These are phyloP conservation scores for Naganishia albida DNA, from an alignment of 1,284 basidiomycete genomes.

Conservation along the genomic window DNA sequence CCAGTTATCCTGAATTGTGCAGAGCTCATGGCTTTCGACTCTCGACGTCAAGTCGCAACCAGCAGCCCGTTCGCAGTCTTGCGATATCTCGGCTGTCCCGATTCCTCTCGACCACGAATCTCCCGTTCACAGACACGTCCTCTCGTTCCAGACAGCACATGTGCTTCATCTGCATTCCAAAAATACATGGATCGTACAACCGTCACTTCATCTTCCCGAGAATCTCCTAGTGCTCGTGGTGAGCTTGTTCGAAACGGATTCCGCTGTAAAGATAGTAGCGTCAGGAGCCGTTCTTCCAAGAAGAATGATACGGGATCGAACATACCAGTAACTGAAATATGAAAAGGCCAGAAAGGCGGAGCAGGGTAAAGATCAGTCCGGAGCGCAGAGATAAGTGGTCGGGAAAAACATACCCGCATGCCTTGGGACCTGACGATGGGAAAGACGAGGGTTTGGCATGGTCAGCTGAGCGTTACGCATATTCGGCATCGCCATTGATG, in stretches of 20 bases:
- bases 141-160: neutral
- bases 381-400: neutral
- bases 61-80: neutral
- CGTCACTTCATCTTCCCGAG: neutral
- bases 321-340: conserved; percentile 75
- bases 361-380: conserved; percentile 30
- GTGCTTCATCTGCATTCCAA: conserved; percentile 16
- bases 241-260: conserved; percentile 72
- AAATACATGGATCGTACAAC: conserved; percentile 29
- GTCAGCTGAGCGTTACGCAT: neutral
- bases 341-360: conserved; percentile 32
- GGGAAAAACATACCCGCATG: conserved; percentile 46
- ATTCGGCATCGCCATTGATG: neutral
- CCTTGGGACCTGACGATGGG: conserved; percentile 43
- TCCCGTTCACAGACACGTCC: too few relatives aligned
- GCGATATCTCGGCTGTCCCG: neutral
- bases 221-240: conserved; percentile 55
- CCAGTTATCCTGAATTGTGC: too few relatives aligned
- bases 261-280: conserved; percentile 60
- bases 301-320: conserved; percentile 33
- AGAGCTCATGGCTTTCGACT: too few relatives aligned
- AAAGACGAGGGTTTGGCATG: neutral
- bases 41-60: too few relatives aligned
- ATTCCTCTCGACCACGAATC: neutral
- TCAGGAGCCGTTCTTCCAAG: neutral